phyloP scores from a whole-genome alignment of 139 green algal genomes.

The Chara braunii region DNA sequence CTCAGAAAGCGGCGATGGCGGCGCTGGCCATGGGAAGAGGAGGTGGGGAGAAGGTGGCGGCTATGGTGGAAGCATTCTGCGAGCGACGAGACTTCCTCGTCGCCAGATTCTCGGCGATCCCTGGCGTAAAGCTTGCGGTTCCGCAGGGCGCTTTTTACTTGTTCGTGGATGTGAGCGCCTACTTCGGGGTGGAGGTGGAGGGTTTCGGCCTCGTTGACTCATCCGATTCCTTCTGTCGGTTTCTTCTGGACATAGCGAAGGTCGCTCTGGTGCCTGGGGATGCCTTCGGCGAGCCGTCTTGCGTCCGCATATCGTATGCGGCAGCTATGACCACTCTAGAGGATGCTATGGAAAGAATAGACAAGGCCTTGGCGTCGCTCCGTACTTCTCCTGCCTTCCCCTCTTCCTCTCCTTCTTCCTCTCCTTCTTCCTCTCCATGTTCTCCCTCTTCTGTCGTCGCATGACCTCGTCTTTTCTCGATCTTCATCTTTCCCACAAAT shows the following conservation, averaged over 20 bases:
- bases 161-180: conserved; percentile 55
- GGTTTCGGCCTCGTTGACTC: conserved; percentile 69
- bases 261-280: conserved; percentile 88
- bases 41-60: conserved; percentile 60
- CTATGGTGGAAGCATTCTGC: conserved; percentile 80
- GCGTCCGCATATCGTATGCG: conserved; percentile 89
- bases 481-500: too few relatives aligned
- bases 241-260: conserved; percentile 60
- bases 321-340: conserved; percentile 67
- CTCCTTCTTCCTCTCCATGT: too few relatives aligned
- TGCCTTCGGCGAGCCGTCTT: conserved; percentile 81
- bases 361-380: conserved; percentile 49
- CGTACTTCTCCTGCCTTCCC: too few relatives aligned
- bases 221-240: conserved; percentile 73
- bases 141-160: conserved; percentile 87
- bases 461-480: too few relatives aligned
- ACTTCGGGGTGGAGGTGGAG: conserved; percentile 32
- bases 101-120: background rate
- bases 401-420: too few relatives aligned
- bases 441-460: too few relatives aligned
- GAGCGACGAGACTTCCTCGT: conserved; percentile 51
- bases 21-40: conserved; percentile 69
- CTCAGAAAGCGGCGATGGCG: conserved; percentile 80
- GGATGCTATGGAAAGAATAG: conserved; percentile 68
- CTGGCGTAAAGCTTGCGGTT: conserved; percentile 1